These are phyloP conservation scores for Puya raimondii DNA, from an alignment of 176 grass and related monocot genomes.

Conservation along the genomic window DNA sequence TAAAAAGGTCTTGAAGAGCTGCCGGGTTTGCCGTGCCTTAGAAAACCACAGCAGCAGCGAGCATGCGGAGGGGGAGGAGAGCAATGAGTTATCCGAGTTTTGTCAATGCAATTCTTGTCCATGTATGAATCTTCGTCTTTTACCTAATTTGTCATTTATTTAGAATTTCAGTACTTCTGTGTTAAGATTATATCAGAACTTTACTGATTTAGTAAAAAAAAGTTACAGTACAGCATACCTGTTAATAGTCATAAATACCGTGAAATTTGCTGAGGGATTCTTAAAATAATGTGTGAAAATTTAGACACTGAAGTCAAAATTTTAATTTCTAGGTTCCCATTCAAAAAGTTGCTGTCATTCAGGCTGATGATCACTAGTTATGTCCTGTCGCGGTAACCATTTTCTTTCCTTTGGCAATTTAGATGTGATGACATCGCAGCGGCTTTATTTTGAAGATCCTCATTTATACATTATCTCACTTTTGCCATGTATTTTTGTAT, in stretches of 20 bases:
- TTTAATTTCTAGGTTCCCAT: no score
- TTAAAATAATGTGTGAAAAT: no score
- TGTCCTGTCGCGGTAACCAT: background rate
- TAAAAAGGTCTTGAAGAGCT: slow-evolving; percentile 67
- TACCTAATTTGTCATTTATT: background rate
- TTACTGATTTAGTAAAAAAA: no score
- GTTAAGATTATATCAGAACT: no score
- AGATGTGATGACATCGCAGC: background rate
- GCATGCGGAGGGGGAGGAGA: slow-evolving; percentile 20
- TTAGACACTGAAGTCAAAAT: no score
- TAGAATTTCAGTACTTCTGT: no score
- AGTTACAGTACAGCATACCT: no score
- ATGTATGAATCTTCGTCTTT: slow-evolving; percentile 27
- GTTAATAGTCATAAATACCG: no score
- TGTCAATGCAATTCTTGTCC: slow-evolving; percentile 55
- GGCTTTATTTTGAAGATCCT: background rate
- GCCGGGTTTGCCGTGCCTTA: slow-evolving; percentile 32
- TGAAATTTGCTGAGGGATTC: no score
- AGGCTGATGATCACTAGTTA: background rate
- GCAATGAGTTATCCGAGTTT: slow-evolving; percentile 16
- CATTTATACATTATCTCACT: background rate
- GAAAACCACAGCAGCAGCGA: slow-evolving; percentile 21
- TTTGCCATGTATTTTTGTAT: background rate
- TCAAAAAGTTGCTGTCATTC: no score
- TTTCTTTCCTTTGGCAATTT: background rate